phyloP scores from a whole-genome alignment of 305 asterid species.

The Striga hermonthica region DNA sequence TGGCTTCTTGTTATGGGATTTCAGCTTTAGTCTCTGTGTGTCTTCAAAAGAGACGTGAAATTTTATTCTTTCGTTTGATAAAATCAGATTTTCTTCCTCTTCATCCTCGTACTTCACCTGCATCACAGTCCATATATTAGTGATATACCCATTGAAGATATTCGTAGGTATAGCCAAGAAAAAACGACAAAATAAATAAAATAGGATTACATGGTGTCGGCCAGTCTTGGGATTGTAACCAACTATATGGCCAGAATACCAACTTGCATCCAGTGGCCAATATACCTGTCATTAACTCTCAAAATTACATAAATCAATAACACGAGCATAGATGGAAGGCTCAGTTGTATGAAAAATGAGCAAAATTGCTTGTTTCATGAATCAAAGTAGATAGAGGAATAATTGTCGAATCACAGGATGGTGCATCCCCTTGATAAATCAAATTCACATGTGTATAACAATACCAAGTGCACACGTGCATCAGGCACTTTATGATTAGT shows the following conservation, averaged over 20 bases:
- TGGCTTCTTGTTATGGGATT: constrained; percentile 42
- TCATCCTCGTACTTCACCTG: constrained; percentile 85
- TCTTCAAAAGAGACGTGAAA: constrained; percentile 65
- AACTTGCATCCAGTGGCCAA: constrained; percentile 97
- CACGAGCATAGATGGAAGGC: constrained; percentile 16
- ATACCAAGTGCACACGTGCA: constrained; percentile 17
- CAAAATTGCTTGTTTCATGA: constrained; percentile 14
- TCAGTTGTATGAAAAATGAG: constrained; percentile 23
- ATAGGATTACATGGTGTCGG: constrained; percentile 67
- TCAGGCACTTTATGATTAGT: constrained; percentile 22
- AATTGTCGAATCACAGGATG: constrained; percentile 14
- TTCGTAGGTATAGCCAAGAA: constrained; percentile 13
- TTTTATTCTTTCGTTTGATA: constrained; percentile 72
- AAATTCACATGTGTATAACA: background rate
- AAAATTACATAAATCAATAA: constrained; percentile 29
- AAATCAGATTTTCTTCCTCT: constrained; percentile 61
- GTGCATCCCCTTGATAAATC: constrained; percentile 12
- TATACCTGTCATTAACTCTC: constrained; percentile 51
- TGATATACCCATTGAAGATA: constrained; percentile 10
- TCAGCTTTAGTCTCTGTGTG: constrained; percentile 58
- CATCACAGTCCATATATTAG: constrained; percentile 37
- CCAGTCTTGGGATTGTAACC: constrained; percentile 57
- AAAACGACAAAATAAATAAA: constrained; percentile 25
- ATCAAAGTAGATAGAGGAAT: constrained; percentile 1
- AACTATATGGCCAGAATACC: constrained; percentile 67